These are phyloP conservation scores for Fusarium concolor DNA, from an alignment of 2,329 filamentous ascomycete species.

Conservation along the genomic window DNA sequence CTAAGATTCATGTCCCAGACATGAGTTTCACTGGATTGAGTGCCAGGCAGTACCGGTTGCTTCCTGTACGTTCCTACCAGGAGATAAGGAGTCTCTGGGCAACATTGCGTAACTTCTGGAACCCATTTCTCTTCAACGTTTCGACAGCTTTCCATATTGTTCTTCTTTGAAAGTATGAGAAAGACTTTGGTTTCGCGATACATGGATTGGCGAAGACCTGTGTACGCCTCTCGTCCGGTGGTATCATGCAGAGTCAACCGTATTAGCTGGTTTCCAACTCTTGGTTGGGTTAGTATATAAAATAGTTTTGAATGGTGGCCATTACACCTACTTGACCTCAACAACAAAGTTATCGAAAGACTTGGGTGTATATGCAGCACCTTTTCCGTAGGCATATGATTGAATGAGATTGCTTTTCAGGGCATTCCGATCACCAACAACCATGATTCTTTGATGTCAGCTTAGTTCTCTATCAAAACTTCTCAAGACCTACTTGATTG, in stretches of 20 bases:
- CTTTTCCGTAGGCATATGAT: constrained; percentile 1
- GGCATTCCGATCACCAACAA: not conserved
- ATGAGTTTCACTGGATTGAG: not conserved
- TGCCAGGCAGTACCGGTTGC: not conserved
- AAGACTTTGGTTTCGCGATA: not conserved
- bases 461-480: not conserved
- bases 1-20: not conserved
- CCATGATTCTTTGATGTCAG: not conserved
- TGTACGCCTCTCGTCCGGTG: not conserved
- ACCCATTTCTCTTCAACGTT: constrained; percentile 3
- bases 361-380: not conserved
- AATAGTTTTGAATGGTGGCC: not conserved
- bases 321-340: constrained; percentile 2
- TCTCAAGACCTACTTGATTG: not conserved
- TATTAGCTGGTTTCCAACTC: not conserved
- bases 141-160: not conserved
- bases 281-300: not conserved
- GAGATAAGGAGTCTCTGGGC: not conserved
- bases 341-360: constrained; percentile 9
- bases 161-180: not conserved
- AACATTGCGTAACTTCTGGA: not conserved
- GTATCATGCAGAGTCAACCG: not conserved
- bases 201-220: not conserved
- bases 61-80: constrained; percentile 4
- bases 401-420: constrained; percentile 12